Evolutionary conservation across 106 monocot species (phyloP), one percentile per base, ranked within the genome.

Genomic region (Ottelia alismoides): DNA sequence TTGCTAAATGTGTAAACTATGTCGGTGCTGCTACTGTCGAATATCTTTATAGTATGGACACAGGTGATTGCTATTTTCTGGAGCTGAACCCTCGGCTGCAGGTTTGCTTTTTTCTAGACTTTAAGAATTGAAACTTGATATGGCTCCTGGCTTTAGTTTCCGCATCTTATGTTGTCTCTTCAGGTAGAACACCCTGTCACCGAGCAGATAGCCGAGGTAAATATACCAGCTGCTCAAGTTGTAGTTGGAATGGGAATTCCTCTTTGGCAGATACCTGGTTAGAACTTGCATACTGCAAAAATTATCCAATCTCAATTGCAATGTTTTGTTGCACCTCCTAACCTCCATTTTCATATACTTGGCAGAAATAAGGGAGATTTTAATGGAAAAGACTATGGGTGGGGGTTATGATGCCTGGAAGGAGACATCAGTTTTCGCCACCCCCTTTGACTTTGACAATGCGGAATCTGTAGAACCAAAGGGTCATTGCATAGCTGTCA

Each of bases 161-260:
- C 40, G 40, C 16, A 7, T 43, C 40, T 43, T 43, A 30, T 49
- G 20, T 30, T 28, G 11, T 43, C 27, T 21, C 46, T 69, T 69
- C 63, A 92, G 92, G 98, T 98, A 22, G 98, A 98, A 68, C 98
- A 98, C 98, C n/a, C 98, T 58, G 98, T 98, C 61, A 98, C 98
- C 53, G 98, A 98, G 51, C 88, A 87, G 90, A 98, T 98, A 54
- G 98, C 98, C 62, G 85, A 98, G 55, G 47, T 98, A 49, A 98
- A 78, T 61, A 77, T 98, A 52, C 98, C 98, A 28, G 90, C 98
- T 3, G 85, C 98, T 70, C 98, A 98, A 74, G 98, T 98, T 69
- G 68, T 79, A 32, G 85, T 98, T 30, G 98, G 98, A 27, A 98
- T 98, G 98, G 98, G 98, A 30, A 82, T 98, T 53, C 98, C 98